phyloP scores from a whole-genome alignment of 345 rosid species.

The Hibiscus trionum region DNA sequence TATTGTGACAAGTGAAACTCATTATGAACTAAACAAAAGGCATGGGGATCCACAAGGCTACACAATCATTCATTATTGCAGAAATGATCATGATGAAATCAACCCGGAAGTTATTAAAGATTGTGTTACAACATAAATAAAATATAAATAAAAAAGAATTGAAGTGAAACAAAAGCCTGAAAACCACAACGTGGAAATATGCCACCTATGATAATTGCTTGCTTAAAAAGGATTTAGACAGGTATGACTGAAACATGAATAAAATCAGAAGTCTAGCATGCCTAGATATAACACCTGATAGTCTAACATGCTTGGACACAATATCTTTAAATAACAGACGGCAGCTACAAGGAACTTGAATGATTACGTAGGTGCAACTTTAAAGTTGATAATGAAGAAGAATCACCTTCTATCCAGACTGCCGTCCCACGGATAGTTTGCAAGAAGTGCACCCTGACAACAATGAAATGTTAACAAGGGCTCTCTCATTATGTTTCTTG shows the following conservation, averaged over 20 bases:
- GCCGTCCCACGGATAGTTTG: slow-evolving; percentile 99
- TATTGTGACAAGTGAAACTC: neutral
- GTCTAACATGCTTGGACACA: neutral
- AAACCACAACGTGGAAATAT: neutral
- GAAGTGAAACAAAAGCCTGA: neutral
- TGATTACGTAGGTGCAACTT: neutral
- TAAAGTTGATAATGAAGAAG: neutral
- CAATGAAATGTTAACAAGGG: slow-evolving; percentile 3
- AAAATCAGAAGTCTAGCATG: neutral
- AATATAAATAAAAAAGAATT: neutral
- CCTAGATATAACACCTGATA: neutral
- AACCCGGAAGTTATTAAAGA: neutral
- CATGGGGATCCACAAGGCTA: neutral
- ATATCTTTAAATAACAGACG: neutral
- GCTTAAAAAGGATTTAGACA: neutral
- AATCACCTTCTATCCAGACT: slow-evolving; percentile 61
- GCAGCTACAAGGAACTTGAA: neutral
- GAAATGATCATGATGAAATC: slow-evolving; percentile 5
- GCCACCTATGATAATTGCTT: neutral
- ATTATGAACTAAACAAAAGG: neutral
- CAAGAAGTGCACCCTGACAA: slow-evolving; percentile 88
- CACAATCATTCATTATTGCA: neutral
- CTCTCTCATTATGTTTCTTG: slow-evolving; percentile 1
- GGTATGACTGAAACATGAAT: neutral
- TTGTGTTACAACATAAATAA: neutral